A percentile compares a stretch with the other conserved stretches of the same genome.
These are phyloP conservation scores for Leptographium galeiforme DNA, from an alignment of 2,329 filamentous ascomycete species.

Conservation along the genomic window DNA sequence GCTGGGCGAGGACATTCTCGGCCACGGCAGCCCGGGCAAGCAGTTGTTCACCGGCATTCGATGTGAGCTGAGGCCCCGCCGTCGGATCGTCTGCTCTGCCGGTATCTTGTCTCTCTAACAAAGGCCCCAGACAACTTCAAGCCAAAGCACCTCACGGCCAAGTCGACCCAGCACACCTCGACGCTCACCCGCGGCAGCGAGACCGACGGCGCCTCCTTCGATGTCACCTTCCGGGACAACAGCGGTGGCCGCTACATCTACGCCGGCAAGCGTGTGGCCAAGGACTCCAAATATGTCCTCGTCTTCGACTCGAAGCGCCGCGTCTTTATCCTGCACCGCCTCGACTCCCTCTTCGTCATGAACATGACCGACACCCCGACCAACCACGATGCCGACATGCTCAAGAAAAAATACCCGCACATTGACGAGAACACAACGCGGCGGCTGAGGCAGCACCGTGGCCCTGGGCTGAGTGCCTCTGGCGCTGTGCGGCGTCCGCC, in stretches of 20 bases:
- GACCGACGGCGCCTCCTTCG: conserved; percentile 38
- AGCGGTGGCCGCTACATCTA: conserved; percentile 43
- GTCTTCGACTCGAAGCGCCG: conserved; percentile 64
- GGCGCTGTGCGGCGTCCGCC: not conserved
- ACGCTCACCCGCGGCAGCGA: conserved; percentile 12
- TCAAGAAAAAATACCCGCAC: conserved; percentile 55
- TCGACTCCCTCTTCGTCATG: conserved; percentile 77
- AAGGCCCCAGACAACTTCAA: conserved; percentile 45
- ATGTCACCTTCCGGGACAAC: conserved; percentile 40
- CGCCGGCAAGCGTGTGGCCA: conserved; percentile 42
- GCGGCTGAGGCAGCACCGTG: conserved; percentile 6
- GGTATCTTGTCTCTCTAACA: not conserved
- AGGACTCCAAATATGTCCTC: conserved; percentile 48
- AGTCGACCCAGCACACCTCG: conserved; percentile 27
- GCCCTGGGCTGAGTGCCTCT: not conserved
- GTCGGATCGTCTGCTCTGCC: not conserved
- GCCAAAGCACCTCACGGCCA: conserved; percentile 34
- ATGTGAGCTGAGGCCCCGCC: conserved; percentile 30
- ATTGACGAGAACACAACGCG: conserved; percentile 27
- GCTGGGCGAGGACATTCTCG: conserved; percentile 47
- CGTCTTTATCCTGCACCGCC: conserved; percentile 67
- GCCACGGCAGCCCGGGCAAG: conserved; percentile 31
- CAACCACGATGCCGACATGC: conserved; percentile 46
- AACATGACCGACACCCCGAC: conserved; percentile 62
- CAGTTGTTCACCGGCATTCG: conserved; percentile 47